Conservation (phyloP, 805 yeast species). For the Ogataea corticis region DNA sequence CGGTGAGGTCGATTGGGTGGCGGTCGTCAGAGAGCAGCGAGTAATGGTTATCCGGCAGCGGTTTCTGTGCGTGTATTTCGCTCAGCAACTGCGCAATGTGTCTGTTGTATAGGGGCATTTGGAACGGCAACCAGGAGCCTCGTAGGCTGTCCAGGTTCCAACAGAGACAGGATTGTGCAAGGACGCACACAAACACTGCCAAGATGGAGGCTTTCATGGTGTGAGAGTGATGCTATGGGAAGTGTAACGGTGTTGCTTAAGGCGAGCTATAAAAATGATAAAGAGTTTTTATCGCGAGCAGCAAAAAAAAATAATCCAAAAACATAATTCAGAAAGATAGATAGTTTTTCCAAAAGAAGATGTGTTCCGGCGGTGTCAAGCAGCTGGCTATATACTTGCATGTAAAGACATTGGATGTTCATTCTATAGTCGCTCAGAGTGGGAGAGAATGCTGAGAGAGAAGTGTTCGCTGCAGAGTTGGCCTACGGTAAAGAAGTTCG, state of each 20-base stretch:
- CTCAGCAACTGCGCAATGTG: neutral
- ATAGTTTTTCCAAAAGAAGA: too few species aligned
- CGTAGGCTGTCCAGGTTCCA: neutral
- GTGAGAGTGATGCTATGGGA: neutral
- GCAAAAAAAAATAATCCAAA: neutral
- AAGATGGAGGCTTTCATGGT: neutral
- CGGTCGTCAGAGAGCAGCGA: conserved; percentile 29
- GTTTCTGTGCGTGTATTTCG: neutral
- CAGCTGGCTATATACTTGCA: too few species aligned
- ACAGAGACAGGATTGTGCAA: neutral
- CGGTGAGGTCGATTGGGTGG: conserved; percentile 42
- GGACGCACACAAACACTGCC: neutral
- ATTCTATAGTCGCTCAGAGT: too few species aligned
- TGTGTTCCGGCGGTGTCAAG: neutral
- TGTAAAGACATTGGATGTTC: too few species aligned
- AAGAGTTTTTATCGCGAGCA: conserved; percentile 3
- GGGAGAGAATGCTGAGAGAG: too few species aligned
- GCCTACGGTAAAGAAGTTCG: too few species aligned
- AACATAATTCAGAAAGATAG: neutral
- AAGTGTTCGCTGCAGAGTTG: too few species aligned
- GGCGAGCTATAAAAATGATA: too few species aligned
- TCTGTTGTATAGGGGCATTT: neutral
- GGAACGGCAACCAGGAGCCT: neutral
- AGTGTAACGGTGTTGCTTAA: too few species aligned
- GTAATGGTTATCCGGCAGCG: conserved; percentile 30